phyloP scores from a whole-genome alignment of 2,329 filamentous ascomycete genomes.

The Fusarium aywerte region DNA sequence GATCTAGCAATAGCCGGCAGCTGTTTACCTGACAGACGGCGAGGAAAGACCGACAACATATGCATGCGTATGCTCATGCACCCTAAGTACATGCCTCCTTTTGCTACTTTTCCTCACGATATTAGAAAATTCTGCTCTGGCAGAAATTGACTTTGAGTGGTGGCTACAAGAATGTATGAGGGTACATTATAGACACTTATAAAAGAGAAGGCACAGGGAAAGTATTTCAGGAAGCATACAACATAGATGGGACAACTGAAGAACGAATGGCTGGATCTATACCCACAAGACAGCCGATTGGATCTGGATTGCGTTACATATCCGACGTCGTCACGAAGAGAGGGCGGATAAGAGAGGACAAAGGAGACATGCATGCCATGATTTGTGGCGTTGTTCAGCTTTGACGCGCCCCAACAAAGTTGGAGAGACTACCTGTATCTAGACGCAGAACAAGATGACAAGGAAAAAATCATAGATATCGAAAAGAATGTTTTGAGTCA shows the following conservation, averaged over 20 bases:
- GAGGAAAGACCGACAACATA: constrained; percentile 4
- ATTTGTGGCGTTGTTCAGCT: constrained; percentile 12
- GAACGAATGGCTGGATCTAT: background rate
- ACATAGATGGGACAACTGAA: background rate
- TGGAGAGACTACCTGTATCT: background rate
- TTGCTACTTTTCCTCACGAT: background rate
- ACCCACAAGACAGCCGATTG: background rate
- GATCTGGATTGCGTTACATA: background rate
- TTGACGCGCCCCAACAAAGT: constrained; percentile 32
- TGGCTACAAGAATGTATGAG: constrained; percentile 17
- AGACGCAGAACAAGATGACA: background rate
- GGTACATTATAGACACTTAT: constrained; percentile 1
- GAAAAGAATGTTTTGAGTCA: background rate
- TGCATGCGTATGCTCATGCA: constrained; percentile 7
- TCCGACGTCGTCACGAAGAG: background rate
- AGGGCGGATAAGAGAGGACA: constrained; percentile 7
- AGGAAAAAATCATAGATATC: background rate
- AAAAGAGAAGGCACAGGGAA: constrained; percentile 1
- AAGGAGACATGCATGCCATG: constrained; percentile 10
- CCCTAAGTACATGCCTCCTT: background rate
- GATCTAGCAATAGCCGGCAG: constrained; percentile 11
- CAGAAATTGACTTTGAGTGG: background rate
- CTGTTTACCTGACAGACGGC: constrained; percentile 14
- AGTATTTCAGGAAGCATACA: background rate
- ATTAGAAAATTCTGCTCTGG: background rate